Conservation (phyloP, 176 grass and related monocot species). For the Olyra latifolia region DNA sequence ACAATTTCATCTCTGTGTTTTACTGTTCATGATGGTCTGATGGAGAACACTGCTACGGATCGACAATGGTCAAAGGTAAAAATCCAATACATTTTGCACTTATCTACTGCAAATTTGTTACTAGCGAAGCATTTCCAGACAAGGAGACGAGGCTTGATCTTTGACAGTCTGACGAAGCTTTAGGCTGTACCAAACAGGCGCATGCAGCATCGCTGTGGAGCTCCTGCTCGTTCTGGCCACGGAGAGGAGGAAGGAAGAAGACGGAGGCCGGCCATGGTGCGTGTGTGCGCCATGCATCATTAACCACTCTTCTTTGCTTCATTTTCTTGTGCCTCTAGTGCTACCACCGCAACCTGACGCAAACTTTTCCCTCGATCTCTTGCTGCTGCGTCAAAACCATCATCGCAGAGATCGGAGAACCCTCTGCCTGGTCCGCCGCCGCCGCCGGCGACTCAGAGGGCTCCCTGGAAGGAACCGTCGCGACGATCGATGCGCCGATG, state of each 20-base stretch:
- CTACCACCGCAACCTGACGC: background rate
- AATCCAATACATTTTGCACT: background rate
- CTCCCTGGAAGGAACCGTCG: background rate
- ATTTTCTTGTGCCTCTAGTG: background rate
- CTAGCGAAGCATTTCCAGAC: too few species aligned
- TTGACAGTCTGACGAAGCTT: background rate
- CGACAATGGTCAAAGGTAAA: background rate
- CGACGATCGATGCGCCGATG: background rate
- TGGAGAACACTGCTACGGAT: background rate
- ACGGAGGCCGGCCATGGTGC: background rate
- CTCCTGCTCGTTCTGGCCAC: background rate
- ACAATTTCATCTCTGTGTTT: background rate
- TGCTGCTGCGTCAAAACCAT: background rate
- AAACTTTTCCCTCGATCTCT: background rate
- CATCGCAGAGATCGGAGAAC: background rate
- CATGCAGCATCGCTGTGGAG: background rate
- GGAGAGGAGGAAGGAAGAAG: background rate
- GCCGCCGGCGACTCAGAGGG: background rate
- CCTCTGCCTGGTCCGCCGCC: background rate
- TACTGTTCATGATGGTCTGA: background rate
- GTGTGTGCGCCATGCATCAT: too few species aligned
- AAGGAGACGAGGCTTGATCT: too few species aligned
- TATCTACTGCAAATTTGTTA: background rate
- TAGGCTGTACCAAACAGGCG: background rate
- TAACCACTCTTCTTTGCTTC: background rate